Base-by-base conservation (phyloP, 345 rosid species). In the Combretum micranthum region DNA sequence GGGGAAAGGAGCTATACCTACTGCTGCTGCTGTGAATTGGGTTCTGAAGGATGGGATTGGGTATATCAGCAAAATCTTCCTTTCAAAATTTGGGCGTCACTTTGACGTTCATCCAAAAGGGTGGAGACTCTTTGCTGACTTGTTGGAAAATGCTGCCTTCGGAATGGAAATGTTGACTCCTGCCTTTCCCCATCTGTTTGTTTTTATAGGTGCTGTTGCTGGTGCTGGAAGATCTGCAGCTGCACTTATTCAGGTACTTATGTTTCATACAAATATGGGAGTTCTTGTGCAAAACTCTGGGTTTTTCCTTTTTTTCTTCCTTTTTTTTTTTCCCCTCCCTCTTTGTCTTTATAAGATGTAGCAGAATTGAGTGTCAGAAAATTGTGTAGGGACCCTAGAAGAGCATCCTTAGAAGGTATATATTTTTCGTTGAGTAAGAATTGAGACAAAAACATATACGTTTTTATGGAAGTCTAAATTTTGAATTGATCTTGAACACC, bases 31-130 rank as follows among this genome's bases (percentile, higher is more conserved):
- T 42, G 81, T 93, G 52, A 89, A 93, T 65, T 93, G 97, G 99
- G 97, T 86, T 46, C 89, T 93, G 20, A 93, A 87, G 77, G 97
- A 93, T 80, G 96, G 97, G 50, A 86, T 93, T 64, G 97, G 97
- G 44, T 89, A 93, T 74, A 76, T 93, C 53, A 93, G 97, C 70
- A 93, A 93, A 70, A 93, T 93, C 15, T 68, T 85, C 77, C 54
- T 93, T 50, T 93, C 96, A 12, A 89, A 93, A 68, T 89, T 78
- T 5, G 99, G 99, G 20, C 83, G 97, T 20, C 94, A 93, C 75
- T 93, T 93, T 53, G 99, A 86, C 66, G 99, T 93, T 47, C 73
- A 93, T 80, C 99, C 97, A 1, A 89, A 86, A 60, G 91, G 97
- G 11, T 93, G 99, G 99, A 83, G 99, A 63, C 69, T 93, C 57